phyloP scores from a whole-genome alignment of 768 basidiomycete species.

The Boletus reticuloceps region DNA sequence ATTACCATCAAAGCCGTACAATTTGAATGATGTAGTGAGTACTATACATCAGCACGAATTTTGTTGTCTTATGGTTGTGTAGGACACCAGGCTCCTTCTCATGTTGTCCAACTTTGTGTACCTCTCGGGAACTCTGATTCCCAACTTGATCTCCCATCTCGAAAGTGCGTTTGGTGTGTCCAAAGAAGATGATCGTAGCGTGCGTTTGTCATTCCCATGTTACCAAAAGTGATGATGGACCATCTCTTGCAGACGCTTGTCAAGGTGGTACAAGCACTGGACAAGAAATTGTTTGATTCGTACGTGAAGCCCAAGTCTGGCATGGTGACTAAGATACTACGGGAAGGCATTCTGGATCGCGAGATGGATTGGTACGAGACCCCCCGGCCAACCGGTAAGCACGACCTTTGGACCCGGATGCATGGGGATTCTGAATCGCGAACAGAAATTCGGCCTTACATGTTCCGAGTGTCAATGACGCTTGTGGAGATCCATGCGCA shows the following conservation, averaged over 20 bases:
- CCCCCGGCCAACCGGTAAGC: slow-evolving; percentile 82
- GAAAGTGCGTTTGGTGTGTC: slow-evolving; percentile 72
- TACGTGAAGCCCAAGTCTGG: slow-evolving; percentile 82
- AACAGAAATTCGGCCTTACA: slow-evolving; percentile 90
- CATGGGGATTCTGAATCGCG: background rate
- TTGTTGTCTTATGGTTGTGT: slow-evolving; percentile 1
- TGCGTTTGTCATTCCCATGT: slow-evolving; percentile 27
- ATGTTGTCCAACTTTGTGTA: slow-evolving; percentile 88
- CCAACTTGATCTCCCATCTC: slow-evolving; percentile 76
- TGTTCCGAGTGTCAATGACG: slow-evolving; percentile 84
- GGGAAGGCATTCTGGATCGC: slow-evolving; percentile 73
- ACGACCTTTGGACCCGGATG: background rate
- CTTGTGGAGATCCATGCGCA: slow-evolving; percentile 93
- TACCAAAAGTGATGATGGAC: background rate
- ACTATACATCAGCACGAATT: background rate
- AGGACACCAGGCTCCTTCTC: slow-evolving; percentile 86
- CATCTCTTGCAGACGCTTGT: slow-evolving; percentile 53
- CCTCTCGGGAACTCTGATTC: slow-evolving; percentile 67
- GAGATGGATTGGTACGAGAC: slow-evolving; percentile 95
- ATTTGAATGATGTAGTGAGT: slow-evolving; percentile 62
- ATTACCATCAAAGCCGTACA: slow-evolving; percentile 37
- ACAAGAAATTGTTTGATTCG: slow-evolving; percentile 85
- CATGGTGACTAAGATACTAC: slow-evolving; percentile 63
- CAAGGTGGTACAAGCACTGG: slow-evolving; percentile 78
- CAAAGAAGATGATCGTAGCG: slow-evolving; percentile 71